phyloP scores from a whole-genome alignment of 768 basidiomycete species.

The Amanita phalloides region DNA sequence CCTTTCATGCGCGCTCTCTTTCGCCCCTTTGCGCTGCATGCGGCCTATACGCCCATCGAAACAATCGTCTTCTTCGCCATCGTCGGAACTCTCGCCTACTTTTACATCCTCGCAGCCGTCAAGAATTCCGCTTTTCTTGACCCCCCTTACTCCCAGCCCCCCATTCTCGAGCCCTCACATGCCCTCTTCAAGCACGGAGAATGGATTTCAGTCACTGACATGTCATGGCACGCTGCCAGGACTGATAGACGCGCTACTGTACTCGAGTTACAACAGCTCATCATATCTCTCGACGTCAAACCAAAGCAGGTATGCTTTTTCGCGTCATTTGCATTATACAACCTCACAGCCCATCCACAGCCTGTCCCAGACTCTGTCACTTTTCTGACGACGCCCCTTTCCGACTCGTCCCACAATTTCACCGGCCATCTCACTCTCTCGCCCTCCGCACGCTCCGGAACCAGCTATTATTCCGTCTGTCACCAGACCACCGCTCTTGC shows the following conservation, averaged over 20 bases:
- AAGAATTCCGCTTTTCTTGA: constrained; percentile 81
- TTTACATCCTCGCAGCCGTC: constrained; percentile 84
- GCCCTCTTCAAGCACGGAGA: constrained; percentile 40
- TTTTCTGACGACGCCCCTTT: constrained; percentile 31
- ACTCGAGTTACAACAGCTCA: constrained; percentile 67
- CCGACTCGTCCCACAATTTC: constrained; percentile 32
- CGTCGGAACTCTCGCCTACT: constrained; percentile 87
- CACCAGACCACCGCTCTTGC: constrained; percentile 22
- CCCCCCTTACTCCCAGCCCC: constrained; percentile 27
- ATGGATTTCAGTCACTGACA: constrained; percentile 54
- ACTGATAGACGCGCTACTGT: constrained; percentile 20
- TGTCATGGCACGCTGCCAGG: constrained; percentile 33
- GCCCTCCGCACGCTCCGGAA: constrained; percentile 30
- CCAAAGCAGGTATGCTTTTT: constrained; percentile 22
- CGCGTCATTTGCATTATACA: not conserved
- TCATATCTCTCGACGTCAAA: constrained; percentile 43
- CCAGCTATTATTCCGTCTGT: constrained; percentile 42
- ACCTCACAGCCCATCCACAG: constrained; percentile 12
- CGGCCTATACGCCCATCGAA: constrained; percentile 74
- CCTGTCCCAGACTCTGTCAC: constrained; percentile 19
- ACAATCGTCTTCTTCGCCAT: constrained; percentile 87
- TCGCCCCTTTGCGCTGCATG: constrained; percentile 59
- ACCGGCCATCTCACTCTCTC: constrained; percentile 34
- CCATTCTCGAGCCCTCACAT: constrained; percentile 43
- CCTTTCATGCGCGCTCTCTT: constrained; percentile 42